Evolutionary conservation across 2,329 filamentous ascomycete species (phyloP).

Genomic region (Teratosphaeria viscida): DNA sequence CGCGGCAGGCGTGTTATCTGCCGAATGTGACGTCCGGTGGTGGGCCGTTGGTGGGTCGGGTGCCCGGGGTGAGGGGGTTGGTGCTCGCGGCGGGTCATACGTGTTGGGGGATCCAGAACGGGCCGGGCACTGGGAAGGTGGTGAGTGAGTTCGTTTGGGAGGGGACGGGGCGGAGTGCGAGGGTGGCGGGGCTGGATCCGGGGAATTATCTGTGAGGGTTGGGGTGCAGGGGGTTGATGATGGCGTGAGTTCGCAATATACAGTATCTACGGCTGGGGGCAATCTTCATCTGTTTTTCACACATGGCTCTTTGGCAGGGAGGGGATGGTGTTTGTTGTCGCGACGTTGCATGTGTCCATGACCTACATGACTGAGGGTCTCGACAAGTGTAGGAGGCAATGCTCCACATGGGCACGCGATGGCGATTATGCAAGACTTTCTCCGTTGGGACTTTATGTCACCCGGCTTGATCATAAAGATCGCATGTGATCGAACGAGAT

Average conservation of each 20-base stretch:
- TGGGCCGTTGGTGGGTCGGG: conserved; percentile 64
- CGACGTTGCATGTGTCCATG: too few species aligned
- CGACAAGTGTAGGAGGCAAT: too few species aligned
- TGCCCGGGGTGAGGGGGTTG: conserved; percentile 61
- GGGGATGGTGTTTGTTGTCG: background rate
- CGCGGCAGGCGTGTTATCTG: conserved; percentile 85
- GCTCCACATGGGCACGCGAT: background rate
- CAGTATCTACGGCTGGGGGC: too few species aligned
- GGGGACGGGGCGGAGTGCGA: conserved; percentile 32
- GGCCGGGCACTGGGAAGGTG: conserved; percentile 58
- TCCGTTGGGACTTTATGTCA: background rate
- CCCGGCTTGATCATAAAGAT: too few species aligned
- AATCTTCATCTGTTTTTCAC: too few species aligned
- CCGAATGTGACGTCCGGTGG: conserved; percentile 56
- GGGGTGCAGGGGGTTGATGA: background rate
- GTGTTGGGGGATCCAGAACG: conserved; percentile 98
- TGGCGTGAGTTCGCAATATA: too few species aligned
- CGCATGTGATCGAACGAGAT: too few species aligned
- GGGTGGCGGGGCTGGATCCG: conserved; percentile 33
- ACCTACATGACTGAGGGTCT: too few species aligned
- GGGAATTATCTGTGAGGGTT: conserved; percentile 10
- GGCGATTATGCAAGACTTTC: background rate
- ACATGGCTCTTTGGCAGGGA: background rate
- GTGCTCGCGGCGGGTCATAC: conserved; percentile 84
- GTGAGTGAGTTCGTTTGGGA: conserved; percentile 39